Percentiles rank a stretch among this genome's conserved stretches.
Evolutionary conservation across 176 grass and related monocot species (phyloP).

Genomic region (Secale cereale): DNA sequence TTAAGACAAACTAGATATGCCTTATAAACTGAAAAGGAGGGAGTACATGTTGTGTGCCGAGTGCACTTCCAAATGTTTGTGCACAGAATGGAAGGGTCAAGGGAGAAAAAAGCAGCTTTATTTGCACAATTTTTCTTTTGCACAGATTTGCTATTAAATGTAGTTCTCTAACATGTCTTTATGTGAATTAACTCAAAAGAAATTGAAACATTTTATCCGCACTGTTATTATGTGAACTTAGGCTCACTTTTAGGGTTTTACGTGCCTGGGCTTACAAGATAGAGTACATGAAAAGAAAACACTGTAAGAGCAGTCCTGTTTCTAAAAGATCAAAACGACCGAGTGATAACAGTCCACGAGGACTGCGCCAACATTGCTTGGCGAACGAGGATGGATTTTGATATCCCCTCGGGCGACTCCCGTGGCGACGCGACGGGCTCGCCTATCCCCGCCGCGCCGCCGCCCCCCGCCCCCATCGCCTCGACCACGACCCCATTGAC

Average conservation of each 20-base stretch:
- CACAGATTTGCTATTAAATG: not conserved
- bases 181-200: not conserved
- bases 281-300: slow-evolving; percentile 5
- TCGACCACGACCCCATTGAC: too few species aligned
- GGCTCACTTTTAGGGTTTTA: not conserved
- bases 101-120: not conserved
- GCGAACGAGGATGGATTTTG: too few species aligned
- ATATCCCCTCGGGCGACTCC: too few species aligned
- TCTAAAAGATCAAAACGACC: too few species aligned
- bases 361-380: too few species aligned
- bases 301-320: too few species aligned
- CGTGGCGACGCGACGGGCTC: too few species aligned
- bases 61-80: not conserved
- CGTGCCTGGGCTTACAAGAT: not conserved
- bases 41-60: not conserved
- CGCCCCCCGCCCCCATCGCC: too few species aligned
- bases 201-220: not conserved
- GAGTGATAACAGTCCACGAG: too few species aligned
- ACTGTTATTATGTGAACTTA: not conserved
- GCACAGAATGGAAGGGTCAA: not conserved
- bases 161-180: not conserved
- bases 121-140: not conserved
- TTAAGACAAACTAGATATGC: too few species aligned
- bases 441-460: too few species aligned
- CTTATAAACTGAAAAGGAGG: not conserved